phyloP scores from a whole-genome alignment of 2,329 filamentous ascomycete species.

The Fusarium xyrophilum region DNA sequence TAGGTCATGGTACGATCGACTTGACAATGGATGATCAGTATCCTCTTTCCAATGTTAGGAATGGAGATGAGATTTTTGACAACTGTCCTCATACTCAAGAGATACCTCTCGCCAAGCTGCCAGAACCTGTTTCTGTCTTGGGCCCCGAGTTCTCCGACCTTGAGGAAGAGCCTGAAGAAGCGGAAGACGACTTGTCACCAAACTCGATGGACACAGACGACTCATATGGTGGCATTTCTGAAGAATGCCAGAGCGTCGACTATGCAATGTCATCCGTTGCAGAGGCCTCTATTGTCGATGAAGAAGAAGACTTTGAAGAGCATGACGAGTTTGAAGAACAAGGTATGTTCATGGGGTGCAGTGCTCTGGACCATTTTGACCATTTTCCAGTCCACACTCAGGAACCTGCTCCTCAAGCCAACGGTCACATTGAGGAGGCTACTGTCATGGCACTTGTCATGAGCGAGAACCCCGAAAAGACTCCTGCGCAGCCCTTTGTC shows the following conservation, averaged over 20 bases:
- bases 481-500: neutral
- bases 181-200: constrained; percentile 11
- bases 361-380: constrained; percentile 14
- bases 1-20: constrained; percentile 28
- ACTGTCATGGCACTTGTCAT: neutral
- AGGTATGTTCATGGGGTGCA: constrained; percentile 3
- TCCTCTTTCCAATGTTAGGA: constrained; percentile 18
- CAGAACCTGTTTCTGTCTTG: neutral
- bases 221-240: constrained; percentile 15
- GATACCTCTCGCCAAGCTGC: neutral
- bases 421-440: neutral
- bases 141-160: constrained; percentile 7
- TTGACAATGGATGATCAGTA: constrained; percentile 35
- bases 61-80: constrained; percentile 1
- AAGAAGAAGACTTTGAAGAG: constrained; percentile 29
- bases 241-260: neutral
- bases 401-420: neutral
- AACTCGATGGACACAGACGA: constrained; percentile 29
- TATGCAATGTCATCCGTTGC: neutral
- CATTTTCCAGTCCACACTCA: constrained; percentile 4
- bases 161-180: constrained; percentile 7
- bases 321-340: constrained; percentile 36
- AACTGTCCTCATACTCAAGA: neutral
- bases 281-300: neutral
- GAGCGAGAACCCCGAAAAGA: neutral